Base-by-base conservation (phyloP, 163 green algal genomes). In the Chlorella variabilis region DNA sequence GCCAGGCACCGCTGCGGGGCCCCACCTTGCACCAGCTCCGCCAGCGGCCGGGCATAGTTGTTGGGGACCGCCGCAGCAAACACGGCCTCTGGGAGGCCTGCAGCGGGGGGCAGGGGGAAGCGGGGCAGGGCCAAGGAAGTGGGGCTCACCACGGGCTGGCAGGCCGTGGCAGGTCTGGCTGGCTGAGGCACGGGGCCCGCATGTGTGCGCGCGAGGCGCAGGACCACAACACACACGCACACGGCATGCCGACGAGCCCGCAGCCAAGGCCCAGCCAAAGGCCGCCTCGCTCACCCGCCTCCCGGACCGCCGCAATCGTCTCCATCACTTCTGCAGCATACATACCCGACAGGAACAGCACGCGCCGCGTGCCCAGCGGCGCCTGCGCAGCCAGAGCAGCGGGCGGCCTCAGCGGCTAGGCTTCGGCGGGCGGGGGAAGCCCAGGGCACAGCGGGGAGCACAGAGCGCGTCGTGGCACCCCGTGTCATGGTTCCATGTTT, bases 271-370 rank as follows among this genome's bases (percentile, higher is more conserved):
- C 45, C 45, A 54, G 45, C 11, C 45, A 54, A 15, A 23, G 11
- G 45, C 11, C 45, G 11, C 15, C 6, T 4, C 27, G 11, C 77
- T 6, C 84, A 92, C 90, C 90, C 80, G 88, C 78, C 11, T 94
- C 86, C 41, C 81, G 86, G 81, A 91, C 93, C 2, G 84, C 84
- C 0, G 69, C 80, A 39, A 94, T 91, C 0, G 93, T 85, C 62
- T 94, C 90, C 51, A 87, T 38, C 34, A 94, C 79, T 75, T 94
- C 91, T 1, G 73, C 79, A 3, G 85, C 88, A 21, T 88, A 86
- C 91, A 94, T 94, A 42, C 91, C 91, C n/a, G 83, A 90, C 20
- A 94, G 73, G 69, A 94, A 87, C 15, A 92, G 62, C 0, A 87
- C 89, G 21, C 89, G 83, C 66, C 85, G 76, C 33, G 86, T 88